Percentiles rank a stretch among this genome's conserved stretches.
Evolutionary conservation across 1,284 basidiomycete genomes (phyloP).

Genomic region (Fomes fomentarius): DNA sequence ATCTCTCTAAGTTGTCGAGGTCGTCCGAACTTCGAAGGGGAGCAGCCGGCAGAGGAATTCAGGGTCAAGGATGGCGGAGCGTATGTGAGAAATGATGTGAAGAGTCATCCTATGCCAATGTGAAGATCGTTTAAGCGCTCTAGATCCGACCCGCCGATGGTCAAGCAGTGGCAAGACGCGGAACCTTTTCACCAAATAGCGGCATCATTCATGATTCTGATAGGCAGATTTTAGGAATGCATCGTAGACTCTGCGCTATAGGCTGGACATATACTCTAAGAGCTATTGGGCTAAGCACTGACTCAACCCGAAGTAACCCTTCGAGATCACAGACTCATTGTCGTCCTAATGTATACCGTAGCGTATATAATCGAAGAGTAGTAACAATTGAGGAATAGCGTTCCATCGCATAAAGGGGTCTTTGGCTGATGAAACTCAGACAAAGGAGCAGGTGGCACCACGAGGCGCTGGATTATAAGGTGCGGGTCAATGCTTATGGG

Average conservation of each 20-base stretch:
- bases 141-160: not conserved
- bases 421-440: not conserved
- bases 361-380: not conserved
- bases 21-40: not conserved
- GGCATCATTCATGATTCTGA: too few relatives aligned
- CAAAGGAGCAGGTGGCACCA: constrained; percentile 13
- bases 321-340: too few relatives aligned
- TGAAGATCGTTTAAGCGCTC: constrained; percentile 1
- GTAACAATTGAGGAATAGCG: not conserved
- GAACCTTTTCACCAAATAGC: not conserved
- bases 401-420: not conserved
- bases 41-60: constrained; percentile 1
- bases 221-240: too few relatives aligned
- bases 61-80: constrained; percentile 12
- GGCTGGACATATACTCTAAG: too few relatives aligned
- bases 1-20: constrained; percentile 15
- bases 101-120: constrained; percentile 9
- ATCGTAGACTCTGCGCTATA: too few relatives aligned
- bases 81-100: not conserved
- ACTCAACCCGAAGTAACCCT: too few relatives aligned
- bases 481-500: not conserved
- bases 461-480: not conserved
- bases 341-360: not conserved
- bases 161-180: not conserved
- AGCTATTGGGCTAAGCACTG: too few relatives aligned